Evolutionary conservation across 352 stramenopile species (phyloP), one percentile per base, ranked within the genome.

Genomic region (Globisporangium solare): DNA sequence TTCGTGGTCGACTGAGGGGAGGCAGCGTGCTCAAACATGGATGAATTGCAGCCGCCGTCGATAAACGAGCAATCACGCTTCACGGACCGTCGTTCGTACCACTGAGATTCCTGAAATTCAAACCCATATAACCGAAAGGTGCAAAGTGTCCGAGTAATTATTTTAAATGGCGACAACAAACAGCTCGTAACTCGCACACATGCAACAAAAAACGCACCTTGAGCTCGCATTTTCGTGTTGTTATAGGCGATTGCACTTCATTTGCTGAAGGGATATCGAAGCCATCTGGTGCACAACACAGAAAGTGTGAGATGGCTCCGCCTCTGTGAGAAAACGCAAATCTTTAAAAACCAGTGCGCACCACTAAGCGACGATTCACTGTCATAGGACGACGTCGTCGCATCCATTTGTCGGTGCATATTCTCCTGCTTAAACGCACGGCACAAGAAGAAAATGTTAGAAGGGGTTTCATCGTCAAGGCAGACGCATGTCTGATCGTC

Each of bases 61-160:
- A 65, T 51, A 52, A 60, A 65, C 40, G 58, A 42, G 41, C 58
- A 65, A 22, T 65, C 58, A 24, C 58, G 58, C 53, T 65, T 65
- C n/a, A 65, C 58, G 1, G 58, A 65, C 47, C 58, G 58, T 12
- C 58, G 58, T 39, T 65, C 46, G 47, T 24, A 47, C 58, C 58
- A 65, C 31, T 35, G 27, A 35, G 27, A 6, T 35, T 35, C 27
- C 27, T 35, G 27, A 8, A 35, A 35, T 35, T 35, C 27, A 35
- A 35, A 11, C 10, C 3, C 27, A 10, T 3, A 35, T 6, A 35
- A 35, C 27, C 27, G 7, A 35, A 35, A 35, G 7, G 5, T 35
- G 10, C 27, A 35, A 35, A 35, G 6, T 35, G 27, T 35, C 27
- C 6, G 27, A 10, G 27, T 1, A 35, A 35, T 10, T 6, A 35